Evolutionary conservation across 2,329 filamentous ascomycete species (phyloP).

Genomic region (Fusarium denticulatum): DNA sequence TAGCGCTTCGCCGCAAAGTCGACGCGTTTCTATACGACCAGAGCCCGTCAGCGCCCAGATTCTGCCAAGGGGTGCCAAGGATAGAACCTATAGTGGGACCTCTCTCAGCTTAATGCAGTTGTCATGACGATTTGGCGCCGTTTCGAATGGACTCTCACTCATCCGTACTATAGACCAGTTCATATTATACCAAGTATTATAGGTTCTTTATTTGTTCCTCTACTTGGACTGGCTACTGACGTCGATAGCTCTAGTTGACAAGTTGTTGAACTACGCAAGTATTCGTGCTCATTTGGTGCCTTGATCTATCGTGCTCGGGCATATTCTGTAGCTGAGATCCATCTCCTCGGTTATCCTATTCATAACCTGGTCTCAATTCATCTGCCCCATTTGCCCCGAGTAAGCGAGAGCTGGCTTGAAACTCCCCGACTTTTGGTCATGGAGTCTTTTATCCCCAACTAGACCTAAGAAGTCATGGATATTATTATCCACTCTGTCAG

Average conservation of each 20-base stretch:
- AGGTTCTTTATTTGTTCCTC: background rate
- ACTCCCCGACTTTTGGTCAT: constrained; percentile 15
- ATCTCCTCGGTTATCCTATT: constrained; percentile 26
- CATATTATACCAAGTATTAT: background rate
- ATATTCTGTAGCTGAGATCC: background rate
- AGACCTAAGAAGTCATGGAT: background rate
- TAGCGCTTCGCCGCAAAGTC: constrained; percentile 21
- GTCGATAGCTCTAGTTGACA: background rate
- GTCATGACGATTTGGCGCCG: constrained; percentile 43
- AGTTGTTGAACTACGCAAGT: background rate
- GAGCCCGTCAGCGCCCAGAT: constrained; percentile 26
- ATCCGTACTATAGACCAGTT: background rate
- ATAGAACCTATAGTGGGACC: constrained; percentile 12
- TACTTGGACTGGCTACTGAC: background rate
- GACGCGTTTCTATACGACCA: constrained; percentile 11
- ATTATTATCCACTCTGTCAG: constrained; percentile 6
- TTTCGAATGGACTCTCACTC: constrained; percentile 23
- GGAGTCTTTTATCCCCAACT: background rate
- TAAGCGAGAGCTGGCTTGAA: constrained; percentile 19
- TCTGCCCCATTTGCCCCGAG: constrained; percentile 17
- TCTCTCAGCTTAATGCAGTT: constrained; percentile 35
- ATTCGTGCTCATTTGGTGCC: background rate
- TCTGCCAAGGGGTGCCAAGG: constrained; percentile 20
- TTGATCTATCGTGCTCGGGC: constrained; percentile 4
- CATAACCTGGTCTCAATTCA: constrained; percentile 3